These are phyloP conservation scores for Penstemon barbatus DNA, from an alignment of 257 asterid genomes.

Conservation along the genomic window DNA sequence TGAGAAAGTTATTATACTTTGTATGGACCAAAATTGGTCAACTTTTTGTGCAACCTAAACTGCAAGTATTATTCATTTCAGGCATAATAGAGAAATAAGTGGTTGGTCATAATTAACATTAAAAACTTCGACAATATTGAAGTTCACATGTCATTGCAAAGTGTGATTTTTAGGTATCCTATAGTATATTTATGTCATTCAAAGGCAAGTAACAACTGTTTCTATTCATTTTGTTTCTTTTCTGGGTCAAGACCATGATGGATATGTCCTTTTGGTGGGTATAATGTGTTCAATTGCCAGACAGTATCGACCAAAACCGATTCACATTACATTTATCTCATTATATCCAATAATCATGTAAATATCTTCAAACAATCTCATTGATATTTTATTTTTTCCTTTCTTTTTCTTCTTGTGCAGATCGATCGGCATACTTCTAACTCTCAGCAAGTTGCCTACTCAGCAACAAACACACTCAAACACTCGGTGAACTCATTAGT, in stretches of 20 bases:
- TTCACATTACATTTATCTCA: constrained; percentile 34
- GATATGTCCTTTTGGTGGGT: constrained; percentile 46
- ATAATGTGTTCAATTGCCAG: constrained; percentile 35
- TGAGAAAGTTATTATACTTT: constrained; percentile 5
- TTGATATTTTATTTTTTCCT: not conserved
- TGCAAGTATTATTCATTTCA: constrained; percentile 24
- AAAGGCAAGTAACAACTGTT: constrained; percentile 35
- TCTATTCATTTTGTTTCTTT: constrained; percentile 32
- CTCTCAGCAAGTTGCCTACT: constrained; percentile 53
- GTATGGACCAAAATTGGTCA: constrained; percentile 22
- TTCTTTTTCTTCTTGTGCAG: constrained; percentile 49
- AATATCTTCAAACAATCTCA: constrained; percentile 27
- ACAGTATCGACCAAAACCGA: constrained; percentile 41
- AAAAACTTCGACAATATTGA: constrained; percentile 15
- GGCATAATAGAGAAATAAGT: constrained; percentile 29
- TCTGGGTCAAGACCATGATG: constrained; percentile 37
- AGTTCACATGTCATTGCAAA: constrained; percentile 35
- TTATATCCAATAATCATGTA: constrained; percentile 27
- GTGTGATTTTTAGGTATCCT: constrained; percentile 18
- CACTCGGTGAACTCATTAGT: constrained; percentile 40
- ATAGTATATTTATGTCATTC: constrained; percentile 20
- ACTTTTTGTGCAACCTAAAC: constrained; percentile 1
- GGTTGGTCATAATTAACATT: constrained; percentile 32
- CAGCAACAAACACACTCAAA: constrained; percentile 35
- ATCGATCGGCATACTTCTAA: constrained; percentile 41